Percentiles rank a stretch among this genome's conserved stretches.
Evolutionary conservation across 306 rosid genomes (phyloP).

Genomic region (Trifolium dubium): DNA sequence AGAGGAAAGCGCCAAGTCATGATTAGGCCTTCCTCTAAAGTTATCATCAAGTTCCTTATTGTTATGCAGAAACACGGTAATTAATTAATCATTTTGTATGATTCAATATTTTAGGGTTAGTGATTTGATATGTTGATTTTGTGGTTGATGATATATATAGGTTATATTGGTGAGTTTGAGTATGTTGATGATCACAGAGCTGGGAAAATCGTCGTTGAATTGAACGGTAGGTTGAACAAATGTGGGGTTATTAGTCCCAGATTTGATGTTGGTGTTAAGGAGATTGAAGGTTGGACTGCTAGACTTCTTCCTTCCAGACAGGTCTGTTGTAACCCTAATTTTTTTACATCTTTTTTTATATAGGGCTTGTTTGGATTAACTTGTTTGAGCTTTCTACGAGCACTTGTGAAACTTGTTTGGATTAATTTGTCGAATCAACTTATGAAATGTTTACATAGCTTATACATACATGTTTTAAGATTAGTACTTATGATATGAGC

Average conservation of each 20-base stretch:
- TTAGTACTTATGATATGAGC: too few species aligned
- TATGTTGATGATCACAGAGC: slow-evolving; percentile 59
- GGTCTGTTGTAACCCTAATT: slow-evolving; percentile 21
- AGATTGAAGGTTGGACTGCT: slow-evolving; percentile 59
- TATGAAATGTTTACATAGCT: too few species aligned
- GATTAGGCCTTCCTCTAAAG: slow-evolving; percentile 59
- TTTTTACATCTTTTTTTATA: not conserved
- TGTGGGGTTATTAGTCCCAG: slow-evolving; percentile 63
- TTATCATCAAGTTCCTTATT: slow-evolving; percentile 51
- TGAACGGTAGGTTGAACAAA: slow-evolving; percentile 57
- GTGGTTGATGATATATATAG: slow-evolving; percentile 9
- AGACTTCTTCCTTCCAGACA: slow-evolving; percentile 61
- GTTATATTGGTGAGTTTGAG: slow-evolving; percentile 59
- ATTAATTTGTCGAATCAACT: too few species aligned
- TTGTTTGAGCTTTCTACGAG: not conserved
- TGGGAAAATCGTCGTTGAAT: slow-evolving; percentile 57
- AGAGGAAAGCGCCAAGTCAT: slow-evolving; percentile 59
- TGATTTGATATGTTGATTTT: slow-evolving; percentile 1
- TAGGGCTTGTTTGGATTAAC: not conserved
- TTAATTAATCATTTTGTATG: not conserved
- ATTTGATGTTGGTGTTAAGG: slow-evolving; percentile 57
- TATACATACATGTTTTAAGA: too few species aligned
- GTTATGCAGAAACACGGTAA: slow-evolving; percentile 57
- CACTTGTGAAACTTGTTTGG: too few species aligned
- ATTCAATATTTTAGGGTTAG: not conserved